Base-by-base conservation (phyloP, 1,284 basidiomycete species). In the Puccinia polysora region DNA sequence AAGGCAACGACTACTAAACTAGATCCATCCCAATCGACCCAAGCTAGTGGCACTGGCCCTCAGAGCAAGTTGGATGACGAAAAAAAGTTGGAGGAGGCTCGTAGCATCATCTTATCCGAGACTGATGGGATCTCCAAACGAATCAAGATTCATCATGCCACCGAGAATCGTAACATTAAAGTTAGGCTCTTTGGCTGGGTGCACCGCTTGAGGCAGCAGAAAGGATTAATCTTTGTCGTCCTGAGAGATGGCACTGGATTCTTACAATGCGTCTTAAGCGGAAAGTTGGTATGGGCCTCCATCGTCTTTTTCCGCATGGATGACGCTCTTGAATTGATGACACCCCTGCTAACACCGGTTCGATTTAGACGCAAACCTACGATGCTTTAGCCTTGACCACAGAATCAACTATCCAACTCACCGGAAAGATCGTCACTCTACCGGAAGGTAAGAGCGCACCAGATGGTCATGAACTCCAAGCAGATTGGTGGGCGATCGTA, bases 181-280 rank as follows among this genome's bases (percentile, higher is more conserved):
- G 86, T 97, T 73, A 85, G 89, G 63, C 87, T 97, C n/a, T 89
- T 85, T 74, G 96, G 94, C 76, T 99, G 96, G 96, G 91, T 98
- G 0, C 95, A 98, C 82, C 88, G 95, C 77, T 84, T 93, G 73
- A 89, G 96, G 67, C 85, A 87, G 73, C 94, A 97, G 80, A 95
- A 96, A 78, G 93, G 88, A 74, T 88, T 97, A 80, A 93, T 89
- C 75, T 99, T 99, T 81, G 81, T 97, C 75, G 88, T 96, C 69
- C 83, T 98, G 63, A 88, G 96, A 65, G 96, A 99, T 80, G 96
- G 96, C n/a, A 96, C 93, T 20, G 95, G 94, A 4, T 96, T 90
- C 81, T 84, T 97, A 18, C 96, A 99, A 81, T 86, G 87, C 65
- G 85, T 99, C 25, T 84, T 99, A 20, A 87, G 89, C 30, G 95